Percentiles rank a stretch among this genome's conserved stretches.
These are phyloP conservation scores for Elsinoe ampelina DNA, from an alignment of 2,329 filamentous ascomycete species.

Conservation along the genomic window DNA sequence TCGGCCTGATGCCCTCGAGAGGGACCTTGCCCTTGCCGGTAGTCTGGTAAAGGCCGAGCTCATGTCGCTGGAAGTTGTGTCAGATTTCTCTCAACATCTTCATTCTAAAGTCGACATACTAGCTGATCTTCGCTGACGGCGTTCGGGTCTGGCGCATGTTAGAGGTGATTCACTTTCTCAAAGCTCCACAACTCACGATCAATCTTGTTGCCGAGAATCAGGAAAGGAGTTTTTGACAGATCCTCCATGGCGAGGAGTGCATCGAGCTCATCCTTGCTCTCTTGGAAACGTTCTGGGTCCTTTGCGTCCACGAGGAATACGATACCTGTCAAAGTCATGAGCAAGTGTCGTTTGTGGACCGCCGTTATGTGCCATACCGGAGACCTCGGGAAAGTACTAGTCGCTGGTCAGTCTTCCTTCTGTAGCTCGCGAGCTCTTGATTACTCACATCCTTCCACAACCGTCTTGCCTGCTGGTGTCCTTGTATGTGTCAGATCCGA, in stretches of 20 bases:
- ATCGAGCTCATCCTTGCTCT: constrained; percentile 95
- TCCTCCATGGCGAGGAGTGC: constrained; percentile 92
- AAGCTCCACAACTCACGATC: constrained; percentile 44
- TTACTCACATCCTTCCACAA: constrained; percentile 67
- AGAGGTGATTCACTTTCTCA: background rate
- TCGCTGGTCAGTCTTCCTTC: background rate
- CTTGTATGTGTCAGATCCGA: constrained; percentile 9
- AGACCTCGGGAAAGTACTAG: constrained; percentile 84
- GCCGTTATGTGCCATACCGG: constrained; percentile 34
- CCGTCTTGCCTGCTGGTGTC: constrained; percentile 82
- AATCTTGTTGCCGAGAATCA: constrained; percentile 98
- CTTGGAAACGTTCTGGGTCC: constrained; percentile 86
- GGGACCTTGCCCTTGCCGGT: constrained; percentile 84
- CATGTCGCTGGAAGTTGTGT: constrained; percentile 49
- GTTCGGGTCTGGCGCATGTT: constrained; percentile 52
- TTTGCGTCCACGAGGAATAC: constrained; percentile 98
- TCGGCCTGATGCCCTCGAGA: constrained; percentile 82
- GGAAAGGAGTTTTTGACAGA: constrained; percentile 86
- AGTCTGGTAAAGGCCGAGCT: constrained; percentile 89
- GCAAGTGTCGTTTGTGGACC: constrained; percentile 39
- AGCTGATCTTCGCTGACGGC: constrained; percentile 94
- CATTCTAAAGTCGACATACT: background rate
- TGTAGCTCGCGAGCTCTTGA: background rate
- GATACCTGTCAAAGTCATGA: constrained; percentile 51
- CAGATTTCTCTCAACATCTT: background rate